Percentiles rank a stretch among this genome's conserved stretches.
phyloP scores from a whole-genome alignment of 306 rosid species.

The Arachis hypogaea region DNA sequence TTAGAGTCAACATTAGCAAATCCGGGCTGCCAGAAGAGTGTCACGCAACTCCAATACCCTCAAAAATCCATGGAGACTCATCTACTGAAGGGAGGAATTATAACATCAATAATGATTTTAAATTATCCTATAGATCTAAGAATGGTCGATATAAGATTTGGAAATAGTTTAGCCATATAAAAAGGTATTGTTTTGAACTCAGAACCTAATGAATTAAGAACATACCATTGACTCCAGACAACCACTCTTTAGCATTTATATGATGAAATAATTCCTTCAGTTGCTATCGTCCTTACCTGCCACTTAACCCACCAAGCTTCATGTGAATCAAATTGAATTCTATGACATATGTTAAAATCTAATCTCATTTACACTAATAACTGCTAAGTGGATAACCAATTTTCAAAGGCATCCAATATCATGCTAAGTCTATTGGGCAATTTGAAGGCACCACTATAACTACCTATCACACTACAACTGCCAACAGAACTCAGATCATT shows the following conservation, averaged over 20 bases:
- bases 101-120: slow-evolving; percentile 47
- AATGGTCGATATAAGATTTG: not conserved
- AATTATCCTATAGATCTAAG: slow-evolving; percentile 42
- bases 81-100: slow-evolving; percentile 59
- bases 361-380: slow-evolving; percentile 39
- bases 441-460: slow-evolving; percentile 9
- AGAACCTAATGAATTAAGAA: slow-evolving; percentile 45
- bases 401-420: not conserved
- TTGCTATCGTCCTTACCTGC: too few relatives aligned
- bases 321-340: slow-evolving; percentile 48
- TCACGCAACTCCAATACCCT: slow-evolving; percentile 56
- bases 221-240: slow-evolving; percentile 66
- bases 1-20: too few relatives aligned
- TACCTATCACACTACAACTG: slow-evolving; percentile 73
- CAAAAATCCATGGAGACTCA: slow-evolving; percentile 46
- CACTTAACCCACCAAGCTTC: too few relatives aligned
- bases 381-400: slow-evolving; percentile 28
- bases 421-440: slow-evolving; percentile 21
- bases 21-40: slow-evolving; percentile 40
- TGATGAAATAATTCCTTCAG: slow-evolving; percentile 53
- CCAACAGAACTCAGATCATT: slow-evolving; percentile 76
- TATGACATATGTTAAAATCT: slow-evolving; percentile 34
- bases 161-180: slow-evolving; percentile 25
- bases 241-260: slow-evolving; percentile 48
- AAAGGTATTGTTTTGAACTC: slow-evolving; percentile 36